phyloP scores from a whole-genome alignment of 2,329 filamentous ascomycete species.

The Rutstroemia sp. region DNA sequence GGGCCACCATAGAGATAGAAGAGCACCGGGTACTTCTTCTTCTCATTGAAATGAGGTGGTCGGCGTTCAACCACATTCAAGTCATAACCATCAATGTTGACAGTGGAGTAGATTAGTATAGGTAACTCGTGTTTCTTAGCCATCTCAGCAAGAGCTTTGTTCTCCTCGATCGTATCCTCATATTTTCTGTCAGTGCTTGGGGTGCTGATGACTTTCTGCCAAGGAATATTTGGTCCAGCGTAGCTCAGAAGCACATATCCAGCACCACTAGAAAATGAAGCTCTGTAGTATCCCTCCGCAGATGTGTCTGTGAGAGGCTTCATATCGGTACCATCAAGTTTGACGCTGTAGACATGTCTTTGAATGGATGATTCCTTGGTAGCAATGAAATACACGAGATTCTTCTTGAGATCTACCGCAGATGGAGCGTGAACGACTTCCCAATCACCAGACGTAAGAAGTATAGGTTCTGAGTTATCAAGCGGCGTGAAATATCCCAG shows the following conservation, averaged over 20 bases:
- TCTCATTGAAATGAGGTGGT: slow-evolving; percentile 78
- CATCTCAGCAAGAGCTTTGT: slow-evolving; percentile 58
- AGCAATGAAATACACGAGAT: slow-evolving; percentile 83
- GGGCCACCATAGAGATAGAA: slow-evolving; percentile 95
- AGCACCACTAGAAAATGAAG: slow-evolving; percentile 76
- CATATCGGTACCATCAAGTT: slow-evolving; percentile 69
- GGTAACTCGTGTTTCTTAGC: slow-evolving; percentile 76
- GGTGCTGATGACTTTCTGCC: slow-evolving; percentile 84
- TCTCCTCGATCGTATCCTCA: slow-evolving; percentile 70
- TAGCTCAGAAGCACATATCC: slow-evolving; percentile 83
- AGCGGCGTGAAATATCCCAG: slow-evolving; percentile 88
- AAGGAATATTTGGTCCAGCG: slow-evolving; percentile 76
- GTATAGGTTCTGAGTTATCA: slow-evolving; percentile 70
- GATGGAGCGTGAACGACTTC: slow-evolving; percentile 84
- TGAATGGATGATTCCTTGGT: slow-evolving; percentile 85
- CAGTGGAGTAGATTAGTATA: slow-evolving; percentile 70
- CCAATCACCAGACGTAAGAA: slow-evolving; percentile 86
- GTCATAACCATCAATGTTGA: slow-evolving; percentile 74
- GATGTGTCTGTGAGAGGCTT: slow-evolving; percentile 66
- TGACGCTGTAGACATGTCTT: slow-evolving; percentile 85
- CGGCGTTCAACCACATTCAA: slow-evolving; percentile 74
- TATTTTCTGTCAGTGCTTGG: slow-evolving; percentile 59
- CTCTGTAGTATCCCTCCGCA: slow-evolving; percentile 69
- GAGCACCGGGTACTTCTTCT: slow-evolving; percentile 84
- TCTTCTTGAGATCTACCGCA: slow-evolving; percentile 74